Percentiles rank a stretch among this genome's conserved stretches.
These are phyloP conservation scores for Yamadazyma jaroonii DNA, from an alignment of 1,139 yeast species.

Conservation along the genomic window DNA sequence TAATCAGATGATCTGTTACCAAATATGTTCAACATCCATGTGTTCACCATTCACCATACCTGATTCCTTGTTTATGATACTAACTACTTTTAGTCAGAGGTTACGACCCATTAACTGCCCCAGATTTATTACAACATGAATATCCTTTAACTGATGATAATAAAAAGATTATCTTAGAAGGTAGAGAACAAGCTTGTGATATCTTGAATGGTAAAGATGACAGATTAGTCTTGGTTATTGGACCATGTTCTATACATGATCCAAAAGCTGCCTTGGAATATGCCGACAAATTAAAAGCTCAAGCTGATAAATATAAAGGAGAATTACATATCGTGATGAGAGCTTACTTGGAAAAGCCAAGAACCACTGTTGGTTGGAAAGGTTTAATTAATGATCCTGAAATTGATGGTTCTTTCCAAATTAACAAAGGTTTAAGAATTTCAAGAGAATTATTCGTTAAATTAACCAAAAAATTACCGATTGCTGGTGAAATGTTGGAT, in stretches of 20 bases:
- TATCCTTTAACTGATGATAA: constrained; percentile 65
- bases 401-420: constrained; percentile 88
- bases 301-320: constrained; percentile 61
- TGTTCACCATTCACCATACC: too few species aligned
- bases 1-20: too few species aligned
- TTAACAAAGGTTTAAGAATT: constrained; percentile 89
- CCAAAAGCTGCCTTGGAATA: constrained; percentile 91
- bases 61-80: constrained; percentile 1
- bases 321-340: constrained; percentile 91
- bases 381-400: constrained; percentile 97
- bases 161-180: constrained; percentile 61
- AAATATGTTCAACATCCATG: too few species aligned
- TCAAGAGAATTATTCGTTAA: constrained; percentile 84
- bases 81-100: constrained; percentile 48
- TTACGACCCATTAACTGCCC: constrained; percentile 92
- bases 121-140: constrained; percentile 91
- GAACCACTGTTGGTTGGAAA: constrained; percentile 99
- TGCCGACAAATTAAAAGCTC: constrained; percentile 59
- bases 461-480: constrained; percentile 76
- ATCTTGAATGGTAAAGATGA: constrained; percentile 77
- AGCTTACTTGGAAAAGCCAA: constrained; percentile 96
- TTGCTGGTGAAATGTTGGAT: constrained; percentile 97
- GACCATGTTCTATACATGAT: constrained; percentile 97
- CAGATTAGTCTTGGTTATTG: constrained; percentile 77
- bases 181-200: constrained; percentile 72